Conservation (phyloP, 495 filamentous ascomycete genomes). For the Pyronema omphalodes region DNA sequence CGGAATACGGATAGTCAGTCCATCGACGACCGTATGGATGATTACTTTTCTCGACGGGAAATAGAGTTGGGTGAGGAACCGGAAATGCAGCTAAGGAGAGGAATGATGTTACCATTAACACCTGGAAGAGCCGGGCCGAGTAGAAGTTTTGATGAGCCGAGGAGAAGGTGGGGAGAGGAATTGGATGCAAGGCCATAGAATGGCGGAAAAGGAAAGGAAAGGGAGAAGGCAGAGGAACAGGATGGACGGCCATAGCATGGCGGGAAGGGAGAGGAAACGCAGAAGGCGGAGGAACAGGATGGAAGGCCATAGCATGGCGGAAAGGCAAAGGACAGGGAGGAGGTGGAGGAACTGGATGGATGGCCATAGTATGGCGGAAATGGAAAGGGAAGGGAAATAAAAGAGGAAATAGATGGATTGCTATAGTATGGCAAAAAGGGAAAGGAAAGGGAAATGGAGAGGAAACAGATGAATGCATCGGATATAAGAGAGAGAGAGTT, state of each 20-base stretch:
- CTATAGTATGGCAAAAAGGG: not conserved
- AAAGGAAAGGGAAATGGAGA: no score
- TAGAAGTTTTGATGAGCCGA: slow-evolving; percentile 42
- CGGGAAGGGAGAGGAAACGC: not conserved
- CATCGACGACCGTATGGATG: slow-evolving; percentile 41
- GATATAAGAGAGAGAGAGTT: no score
- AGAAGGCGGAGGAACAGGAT: not conserved
- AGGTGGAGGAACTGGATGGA: not conserved
- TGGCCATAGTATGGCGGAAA: not conserved
- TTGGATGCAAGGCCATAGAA: not conserved
- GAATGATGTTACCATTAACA: slow-evolving; percentile 44
- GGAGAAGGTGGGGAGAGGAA: slow-evolving; percentile 16
- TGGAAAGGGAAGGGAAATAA: not conserved
- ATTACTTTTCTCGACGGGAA: slow-evolving; percentile 66
- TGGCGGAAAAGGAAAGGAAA: not conserved
- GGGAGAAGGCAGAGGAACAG: not conserved
- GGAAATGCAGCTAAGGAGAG: slow-evolving; percentile 29
- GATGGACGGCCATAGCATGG: not conserved
- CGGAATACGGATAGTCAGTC: slow-evolving; percentile 46
- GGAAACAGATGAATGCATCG: no score
- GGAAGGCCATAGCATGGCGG: no score
- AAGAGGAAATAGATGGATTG: not conserved
- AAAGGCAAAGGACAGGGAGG: no score
- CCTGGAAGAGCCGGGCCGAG: slow-evolving; percentile 45
- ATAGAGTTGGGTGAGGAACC: slow-evolving; percentile 35